Evolutionary conservation across 768 basidiomycete species (phyloP), one percentile per base, ranked within the genome.

Genomic region (Trametes coccinea): DNA sequence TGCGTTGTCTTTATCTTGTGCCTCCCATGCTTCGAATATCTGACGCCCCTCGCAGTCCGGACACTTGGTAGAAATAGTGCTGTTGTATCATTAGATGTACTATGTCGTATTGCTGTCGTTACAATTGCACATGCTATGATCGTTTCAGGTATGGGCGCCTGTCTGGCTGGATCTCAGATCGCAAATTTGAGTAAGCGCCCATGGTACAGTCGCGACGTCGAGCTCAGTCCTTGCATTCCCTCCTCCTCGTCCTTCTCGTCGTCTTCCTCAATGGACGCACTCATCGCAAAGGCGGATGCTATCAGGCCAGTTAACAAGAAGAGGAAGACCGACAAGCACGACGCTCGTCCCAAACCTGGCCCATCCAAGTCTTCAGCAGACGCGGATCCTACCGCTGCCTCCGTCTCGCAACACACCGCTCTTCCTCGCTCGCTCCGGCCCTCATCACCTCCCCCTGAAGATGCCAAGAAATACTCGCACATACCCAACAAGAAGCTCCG

Each of bases 401-500:
- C 73, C 33, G 66, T 71, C 60, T 66, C 65, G 4, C 63, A 60
- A 40, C 67, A 79, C 59, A 89, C 92, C 0, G 71, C 82, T 9
- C 69, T 90, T 2, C 91, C 92, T 0, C 83, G 84, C 69, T 92
- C 92, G 0, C 81, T 93, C 16, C 84, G 82, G 54, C 74, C 82
- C 9, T 76, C 77, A 0, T 75, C 77, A 3, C 75, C 84, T 4
- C 73, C 80, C 1, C 76, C 82, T 0, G 80, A 79, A 48, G 77
- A 79, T 62, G 72, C 80, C 1, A 76, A 77, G 2, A 82, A 76
- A 48, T 82, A 88, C 69, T 72, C 73, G 2, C 86, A 90, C 66
- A 85, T 95, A 27, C 79, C 81, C 5, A 88, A 92, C 73, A 84
- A 85, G 74, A 92, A 89, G 68, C 80, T 95, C 1, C 82, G 90